Conservation (phyloP, 1,284 basidiomycete genomes). For the Golubevia sp. region DNA sequence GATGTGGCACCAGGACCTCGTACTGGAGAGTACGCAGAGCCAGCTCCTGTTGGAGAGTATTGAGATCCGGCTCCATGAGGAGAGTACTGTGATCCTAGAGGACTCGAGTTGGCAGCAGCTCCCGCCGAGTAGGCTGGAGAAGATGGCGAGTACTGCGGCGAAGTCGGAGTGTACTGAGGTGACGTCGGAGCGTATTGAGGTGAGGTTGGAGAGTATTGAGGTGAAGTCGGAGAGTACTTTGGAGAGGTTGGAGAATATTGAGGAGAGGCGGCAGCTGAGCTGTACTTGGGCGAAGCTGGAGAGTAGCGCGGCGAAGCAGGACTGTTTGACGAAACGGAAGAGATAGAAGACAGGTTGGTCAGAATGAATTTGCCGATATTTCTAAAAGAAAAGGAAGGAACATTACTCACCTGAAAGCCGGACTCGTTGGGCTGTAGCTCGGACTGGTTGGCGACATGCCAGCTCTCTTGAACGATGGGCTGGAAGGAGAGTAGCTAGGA, state of each 20-base stretch:
- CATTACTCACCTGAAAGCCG: conserved; percentile 11
- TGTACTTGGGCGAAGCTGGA: conserved; percentile 71
- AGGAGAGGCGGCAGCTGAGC: conserved; percentile 63
- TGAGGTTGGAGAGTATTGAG: conserved; percentile 51
- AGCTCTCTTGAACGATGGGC: conserved; percentile 26
- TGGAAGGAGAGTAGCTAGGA: conserved; percentile 61
- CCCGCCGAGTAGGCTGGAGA: conserved; percentile 32
- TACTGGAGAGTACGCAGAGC: no score
- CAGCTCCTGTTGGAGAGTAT: neutral
- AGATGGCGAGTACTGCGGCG: conserved; percentile 51
- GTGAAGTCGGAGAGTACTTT: conserved; percentile 52
- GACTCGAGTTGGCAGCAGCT: neutral
- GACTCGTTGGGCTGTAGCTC: conserved; percentile 7
- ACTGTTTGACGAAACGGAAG: no score
- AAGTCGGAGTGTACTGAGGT: conserved; percentile 49
- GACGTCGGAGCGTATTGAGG: conserved; percentile 28
- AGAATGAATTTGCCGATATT: no score
- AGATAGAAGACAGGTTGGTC: no score
- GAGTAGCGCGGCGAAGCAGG: conserved; percentile 78
- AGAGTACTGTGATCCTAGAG: no score
- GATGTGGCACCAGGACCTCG: no score
- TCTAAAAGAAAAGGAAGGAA: no score
- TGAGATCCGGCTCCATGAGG: neutral
- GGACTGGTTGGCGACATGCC: conserved; percentile 6
- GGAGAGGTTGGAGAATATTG: conserved; percentile 52